Evolutionary conservation across 768 basidiomycete species (phyloP).

Genomic region (Suillus cothurnatus): DNA sequence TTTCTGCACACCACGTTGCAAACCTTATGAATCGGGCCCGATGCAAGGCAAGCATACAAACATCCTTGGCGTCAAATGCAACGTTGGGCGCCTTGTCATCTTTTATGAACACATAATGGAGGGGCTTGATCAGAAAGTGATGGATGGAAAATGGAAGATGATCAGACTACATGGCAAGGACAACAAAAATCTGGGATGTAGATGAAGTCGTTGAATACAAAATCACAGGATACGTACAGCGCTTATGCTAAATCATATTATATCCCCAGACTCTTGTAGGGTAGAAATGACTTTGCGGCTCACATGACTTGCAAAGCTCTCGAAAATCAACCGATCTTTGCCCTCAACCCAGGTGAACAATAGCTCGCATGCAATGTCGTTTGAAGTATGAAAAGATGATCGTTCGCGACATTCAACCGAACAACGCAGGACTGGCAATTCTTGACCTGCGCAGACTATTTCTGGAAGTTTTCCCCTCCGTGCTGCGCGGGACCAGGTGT

Average conservation of each 20-base stretch:
- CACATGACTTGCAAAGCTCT: constrained; percentile 70
- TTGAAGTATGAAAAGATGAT: constrained; percentile 13
- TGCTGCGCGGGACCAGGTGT: constrained; percentile 74
- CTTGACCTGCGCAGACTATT: constrained; percentile 1
- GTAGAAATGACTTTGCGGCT: constrained; percentile 45
- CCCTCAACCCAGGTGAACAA: constrained; percentile 58
- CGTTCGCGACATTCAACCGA: constrained; percentile 27
- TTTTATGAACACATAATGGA: background rate
- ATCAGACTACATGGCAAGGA: background rate
- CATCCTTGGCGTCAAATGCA: background rate
- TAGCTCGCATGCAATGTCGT: constrained; percentile 23
- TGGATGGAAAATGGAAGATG: background rate
- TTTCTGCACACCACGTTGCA: background rate
- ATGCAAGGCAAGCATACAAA: background rate
- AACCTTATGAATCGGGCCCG: background rate
- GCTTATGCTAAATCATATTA: background rate
- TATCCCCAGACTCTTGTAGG: background rate
- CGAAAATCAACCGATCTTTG: constrained; percentile 55
- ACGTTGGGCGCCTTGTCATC: background rate
- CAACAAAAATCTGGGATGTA: background rate
- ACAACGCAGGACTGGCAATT: constrained; percentile 21
- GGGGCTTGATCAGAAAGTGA: background rate
- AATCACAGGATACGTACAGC: background rate
- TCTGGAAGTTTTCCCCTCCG: constrained; percentile 45
- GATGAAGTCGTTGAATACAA: background rate